Base-by-base conservation (phyloP, 2,329 filamentous ascomycete genomes). In the Salinomyces thailandicus region DNA sequence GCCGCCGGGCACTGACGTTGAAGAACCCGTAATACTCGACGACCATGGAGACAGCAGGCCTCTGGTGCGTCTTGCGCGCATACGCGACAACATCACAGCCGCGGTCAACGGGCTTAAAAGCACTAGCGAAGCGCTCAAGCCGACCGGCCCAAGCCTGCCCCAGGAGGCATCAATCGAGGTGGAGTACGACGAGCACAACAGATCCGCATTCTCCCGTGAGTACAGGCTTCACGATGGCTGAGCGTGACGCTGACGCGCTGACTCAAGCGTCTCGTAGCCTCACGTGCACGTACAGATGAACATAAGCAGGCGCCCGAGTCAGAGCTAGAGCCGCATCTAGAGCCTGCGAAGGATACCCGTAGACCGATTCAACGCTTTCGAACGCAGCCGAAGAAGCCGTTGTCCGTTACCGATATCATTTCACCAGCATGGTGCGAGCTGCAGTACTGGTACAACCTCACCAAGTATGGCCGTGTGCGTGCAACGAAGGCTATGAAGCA, bases 381-480 rank as follows among this genome's bases (percentile, higher is more conserved):
- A 24, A 77, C 76, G 1, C 78, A 73, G 38, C 85, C 85, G 0
- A 79, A 72, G 52, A 89, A 85, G 54, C 77, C 83, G 0, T 70
- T 96, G 5, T 85, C 83, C 0, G 91, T 96, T 1, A 86, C 84
- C 2, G 91, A 98, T 58, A 64, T 96, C 16, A 77, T 87, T 0
- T 81, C 85, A 1, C 87, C 87, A 2, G 80, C 87, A 5, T 98
- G 91, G 91, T 98, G 91, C 58, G 89, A 98, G 60, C 60, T 96
- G 41, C 87, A 96, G 58, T 93, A 94, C 52, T 86, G 78, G 68
- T 95, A 93, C 62, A 84, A 77, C 0, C 69, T 98, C 37, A 83
- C 79, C 3, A 78, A 75, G 37, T 75, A 80, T 53, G 91, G 89
- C 1, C 75, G 74, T 39, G 87, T 82, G 55, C 80, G 73, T 36